phyloP scores from a whole-genome alignment of 2,329 filamentous ascomycete species.

The Arthrobotrys conoides region DNA sequence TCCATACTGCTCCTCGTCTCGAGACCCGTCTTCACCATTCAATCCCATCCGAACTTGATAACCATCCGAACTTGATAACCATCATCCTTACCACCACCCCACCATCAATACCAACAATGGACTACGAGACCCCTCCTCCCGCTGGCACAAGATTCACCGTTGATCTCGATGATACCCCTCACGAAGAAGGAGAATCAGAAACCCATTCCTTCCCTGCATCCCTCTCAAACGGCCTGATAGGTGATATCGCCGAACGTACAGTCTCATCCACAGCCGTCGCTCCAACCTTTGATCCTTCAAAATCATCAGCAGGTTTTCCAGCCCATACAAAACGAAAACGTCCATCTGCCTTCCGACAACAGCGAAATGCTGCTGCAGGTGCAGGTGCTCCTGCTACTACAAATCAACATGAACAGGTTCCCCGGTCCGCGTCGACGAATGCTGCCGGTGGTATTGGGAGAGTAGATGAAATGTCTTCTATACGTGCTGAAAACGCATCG shows the following conservation, averaged over 20 bases:
- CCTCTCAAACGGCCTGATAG: conserved; percentile 37
- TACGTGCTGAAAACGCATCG: conserved; percentile 85
- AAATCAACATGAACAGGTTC: conserved; percentile 60
- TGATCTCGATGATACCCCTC: conserved; percentile 24
- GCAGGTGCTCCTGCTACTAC: conserved; percentile 62
- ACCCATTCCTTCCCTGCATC: background rate
- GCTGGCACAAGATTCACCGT: conserved; percentile 56
- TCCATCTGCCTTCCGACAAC: conserved; percentile 81
- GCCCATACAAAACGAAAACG: conserved; percentile 82
- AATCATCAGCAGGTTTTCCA: conserved; percentile 78
- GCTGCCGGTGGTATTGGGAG: conserved; percentile 64
- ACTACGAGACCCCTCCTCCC: conserved; percentile 40
- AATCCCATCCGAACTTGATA: background rate
- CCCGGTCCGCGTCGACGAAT: conserved; percentile 35
- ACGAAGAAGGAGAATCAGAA: conserved; percentile 9
- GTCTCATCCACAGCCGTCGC: conserved; percentile 43
- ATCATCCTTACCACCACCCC: no score
- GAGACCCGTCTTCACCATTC: background rate
- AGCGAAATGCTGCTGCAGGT: conserved; percentile 66
- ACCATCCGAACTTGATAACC: background rate
- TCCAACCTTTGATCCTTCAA: conserved; percentile 40
- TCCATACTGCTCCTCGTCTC: background rate
- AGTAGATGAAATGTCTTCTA: conserved; percentile 77
- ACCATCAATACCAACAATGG: conserved; percentile 18
- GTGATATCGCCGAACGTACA: conserved; percentile 45